Evolutionary conservation across 805 yeast genomes (phyloP).

Genomic region (Candida coquimbonensis): DNA sequence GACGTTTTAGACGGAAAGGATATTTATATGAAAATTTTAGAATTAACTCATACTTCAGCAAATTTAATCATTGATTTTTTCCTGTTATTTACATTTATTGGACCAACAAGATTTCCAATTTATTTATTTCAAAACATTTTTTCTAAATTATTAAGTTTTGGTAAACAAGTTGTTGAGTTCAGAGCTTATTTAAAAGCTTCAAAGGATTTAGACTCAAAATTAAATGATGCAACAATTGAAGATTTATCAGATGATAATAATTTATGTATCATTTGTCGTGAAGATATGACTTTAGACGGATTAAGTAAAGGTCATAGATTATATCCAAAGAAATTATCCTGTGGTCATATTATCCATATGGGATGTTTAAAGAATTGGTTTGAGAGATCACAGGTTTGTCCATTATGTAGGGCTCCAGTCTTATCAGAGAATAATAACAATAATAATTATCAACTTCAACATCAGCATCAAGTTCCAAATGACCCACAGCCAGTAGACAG

Average conservation of each 20-base stretch:
- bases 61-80: slow-evolving; percentile 41
- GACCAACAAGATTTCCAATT: slow-evolving; percentile 38
- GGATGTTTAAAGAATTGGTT: slow-evolving; percentile 92
- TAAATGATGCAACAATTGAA: slow-evolving; percentile 51
- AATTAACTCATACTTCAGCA: slow-evolving; percentile 42
- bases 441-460: neutral
- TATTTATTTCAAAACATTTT: slow-evolving; percentile 45
- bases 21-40: slow-evolving; percentile 49
- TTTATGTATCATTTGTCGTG: slow-evolving; percentile 86
- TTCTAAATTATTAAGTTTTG: slow-evolving; percentile 26
- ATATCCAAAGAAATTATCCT: slow-evolving; percentile 67
- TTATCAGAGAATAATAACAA: slow-evolving; percentile 23
- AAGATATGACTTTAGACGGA: slow-evolving; percentile 59
- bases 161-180: slow-evolving; percentile 31
- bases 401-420: slow-evolving; percentile 77
- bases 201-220: slow-evolving; percentile 54
- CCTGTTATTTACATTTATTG: slow-evolving; percentile 39
- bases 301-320: slow-evolving; percentile 32
- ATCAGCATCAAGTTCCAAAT: neutral
- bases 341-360: slow-evolving; percentile 85
- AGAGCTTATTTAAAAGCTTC: slow-evolving; percentile 37
- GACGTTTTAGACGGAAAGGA: slow-evolving; percentile 69
- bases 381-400: slow-evolving; percentile 88
- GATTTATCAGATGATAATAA: slow-evolving; percentile 56
- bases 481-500: neutral